Conservation (phyloP, 148 eudicot genomes). For the Rhododendron kiyosumense region DNA sequence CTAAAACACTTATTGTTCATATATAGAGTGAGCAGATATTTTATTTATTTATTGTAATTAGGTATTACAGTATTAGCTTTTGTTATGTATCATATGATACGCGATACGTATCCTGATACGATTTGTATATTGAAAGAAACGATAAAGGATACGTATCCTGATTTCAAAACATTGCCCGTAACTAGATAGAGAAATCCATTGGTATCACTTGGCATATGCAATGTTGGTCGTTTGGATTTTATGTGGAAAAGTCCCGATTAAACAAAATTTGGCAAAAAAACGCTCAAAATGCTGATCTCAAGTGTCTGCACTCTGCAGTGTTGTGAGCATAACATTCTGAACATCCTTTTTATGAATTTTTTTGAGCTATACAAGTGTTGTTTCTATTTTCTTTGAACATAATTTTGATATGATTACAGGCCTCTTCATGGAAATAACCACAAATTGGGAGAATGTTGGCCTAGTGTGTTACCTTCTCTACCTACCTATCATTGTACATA, state of each 20-base stretch:
- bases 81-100: too few relatives aligned
- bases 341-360: neutral
- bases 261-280: neutral
- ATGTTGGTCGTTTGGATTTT: neutral
- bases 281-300: neutral
- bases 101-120: too few relatives aligned
- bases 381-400: neutral
- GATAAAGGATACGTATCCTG: too few relatives aligned
- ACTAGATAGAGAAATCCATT: neutral
- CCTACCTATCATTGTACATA: neutral
- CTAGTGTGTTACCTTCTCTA: neutral
- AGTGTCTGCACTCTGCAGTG: neutral
- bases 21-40: too few relatives aligned
- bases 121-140: too few relatives aligned
- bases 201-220: too few relatives aligned
- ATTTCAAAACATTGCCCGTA: too few relatives aligned
- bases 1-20: too few relatives aligned
- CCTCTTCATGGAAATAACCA: neutral
- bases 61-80: too few relatives aligned
- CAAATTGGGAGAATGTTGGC: neutral
- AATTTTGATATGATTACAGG: neutral
- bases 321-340: neutral
- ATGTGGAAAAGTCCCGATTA: neutral
- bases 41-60: too few relatives aligned
- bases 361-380: neutral